phyloP scores from a whole-genome alignment of 331 rosid genomes.

The Phaseolus coccineus region DNA sequence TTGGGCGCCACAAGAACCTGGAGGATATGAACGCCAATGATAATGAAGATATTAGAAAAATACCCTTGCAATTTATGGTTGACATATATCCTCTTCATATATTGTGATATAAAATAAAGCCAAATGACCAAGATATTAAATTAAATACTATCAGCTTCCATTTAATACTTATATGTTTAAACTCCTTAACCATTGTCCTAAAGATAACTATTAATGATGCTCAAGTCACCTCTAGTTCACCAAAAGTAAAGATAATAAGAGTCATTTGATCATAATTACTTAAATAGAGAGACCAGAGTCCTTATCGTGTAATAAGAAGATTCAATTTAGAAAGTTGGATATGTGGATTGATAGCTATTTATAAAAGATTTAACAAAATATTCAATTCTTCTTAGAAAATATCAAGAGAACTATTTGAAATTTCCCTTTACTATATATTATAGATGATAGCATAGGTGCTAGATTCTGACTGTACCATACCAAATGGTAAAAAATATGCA shows the following conservation, averaged over 20 bases:
- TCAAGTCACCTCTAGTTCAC: neutral
- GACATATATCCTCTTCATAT: conserved; percentile 29
- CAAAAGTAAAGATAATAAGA: neutral
- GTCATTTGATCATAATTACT: neutral
- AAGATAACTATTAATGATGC: neutral
- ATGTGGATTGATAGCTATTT: conserved; percentile 9
- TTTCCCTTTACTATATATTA: neutral
- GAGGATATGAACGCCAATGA: conserved; percentile 38
- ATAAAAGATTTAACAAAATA: neutral
- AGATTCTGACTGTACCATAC: neutral
- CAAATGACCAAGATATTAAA: neutral
- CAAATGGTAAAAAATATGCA: conserved; percentile 4
- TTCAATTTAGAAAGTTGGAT: neutral
- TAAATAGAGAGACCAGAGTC: neutral
- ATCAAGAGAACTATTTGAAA: conserved; percentile 3
- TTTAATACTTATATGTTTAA: neutral
- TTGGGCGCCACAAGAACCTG: conserved; percentile 98
- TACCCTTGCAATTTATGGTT: conserved; percentile 31
- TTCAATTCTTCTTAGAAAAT: conserved; percentile 18
- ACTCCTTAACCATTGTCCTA: neutral
- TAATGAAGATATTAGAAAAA: conserved; percentile 26
- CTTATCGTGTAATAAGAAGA: neutral
- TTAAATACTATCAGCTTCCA: neutral
- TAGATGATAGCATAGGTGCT: neutral
- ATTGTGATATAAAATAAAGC: conserved; percentile 3